These are phyloP conservation scores for Fusarium begoniae DNA, from an alignment of 2,329 filamentous ascomycete genomes.

Conservation along the genomic window DNA sequence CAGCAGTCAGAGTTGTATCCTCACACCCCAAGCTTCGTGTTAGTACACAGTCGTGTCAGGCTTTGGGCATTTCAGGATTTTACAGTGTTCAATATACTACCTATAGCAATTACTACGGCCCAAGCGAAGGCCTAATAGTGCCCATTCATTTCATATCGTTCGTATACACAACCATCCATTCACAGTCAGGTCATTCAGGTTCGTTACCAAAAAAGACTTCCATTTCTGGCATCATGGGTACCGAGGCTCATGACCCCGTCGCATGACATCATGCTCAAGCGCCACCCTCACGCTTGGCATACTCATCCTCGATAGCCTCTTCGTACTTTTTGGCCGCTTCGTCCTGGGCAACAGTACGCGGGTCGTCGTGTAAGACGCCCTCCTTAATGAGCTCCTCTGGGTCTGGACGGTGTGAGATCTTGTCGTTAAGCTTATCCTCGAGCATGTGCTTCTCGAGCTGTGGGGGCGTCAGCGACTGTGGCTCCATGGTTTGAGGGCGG, in stretches of 20 bases:
- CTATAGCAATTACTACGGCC: slow-evolving; percentile 11
- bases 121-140: background rate
- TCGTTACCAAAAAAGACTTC: slow-evolving; percentile 5
- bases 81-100: background rate
- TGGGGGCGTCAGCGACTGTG: slow-evolving; percentile 17
- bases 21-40: slow-evolving; percentile 15
- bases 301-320: slow-evolving; percentile 71
- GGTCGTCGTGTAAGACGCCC: slow-evolving; percentile 79
- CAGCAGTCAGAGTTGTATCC: background rate
- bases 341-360: slow-evolving; percentile 54
- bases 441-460: slow-evolving; percentile 87
- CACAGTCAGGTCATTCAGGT: background rate
- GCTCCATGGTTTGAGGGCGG: background rate
- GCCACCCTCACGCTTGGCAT: slow-evolving; percentile 70
- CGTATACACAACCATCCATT: background rate
- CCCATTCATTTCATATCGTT: slow-evolving; percentile 8
- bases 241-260: slow-evolving; percentile 28
- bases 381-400: slow-evolving; percentile 81
- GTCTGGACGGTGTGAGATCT: slow-evolving; percentile 79
- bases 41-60: background rate
- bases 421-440: slow-evolving; percentile 86
- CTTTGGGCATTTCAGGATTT: background rate
- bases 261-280: slow-evolving; percentile 54
- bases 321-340: slow-evolving; percentile 62
- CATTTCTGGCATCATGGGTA: slow-evolving; percentile 15